Base-by-base conservation (phyloP, 345 rosid genomes). In the Pugionium dolabratum region DNA sequence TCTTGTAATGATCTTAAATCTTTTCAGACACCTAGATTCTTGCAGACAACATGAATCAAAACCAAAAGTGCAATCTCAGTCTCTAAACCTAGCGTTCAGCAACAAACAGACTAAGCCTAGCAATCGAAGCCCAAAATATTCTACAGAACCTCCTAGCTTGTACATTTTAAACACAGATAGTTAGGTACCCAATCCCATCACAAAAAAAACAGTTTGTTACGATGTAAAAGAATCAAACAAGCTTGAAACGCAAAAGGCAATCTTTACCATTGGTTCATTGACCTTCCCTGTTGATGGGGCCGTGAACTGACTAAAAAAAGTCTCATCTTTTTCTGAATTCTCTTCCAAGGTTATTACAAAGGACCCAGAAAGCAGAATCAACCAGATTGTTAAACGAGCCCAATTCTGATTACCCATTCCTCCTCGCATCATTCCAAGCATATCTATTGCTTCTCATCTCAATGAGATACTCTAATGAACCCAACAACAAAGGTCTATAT, bases 201-300 rank as follows among this genome's bases (percentile, higher is more conserved):
- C 45, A 50, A n/a, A 49, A 2, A 31, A 45, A 18, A 18, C 6
- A 69, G 5, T 10, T 2, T 1, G 3, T 8, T 28, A 11, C 30
- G 49, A 37, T 27, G 37, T 45, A 6, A 45, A 3, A 68, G 9
- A 65, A 36, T 2, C 30, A 52, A 72, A 4, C 52, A 50, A 46
- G 29, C 25, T 33, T 7, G 59, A 51, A 52, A 63, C 35, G 57
- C 56, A 65, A 29, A 64, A 51, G 27, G 29, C 44, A 33, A 42
- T 35, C 66, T 55, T 79, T 84, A 94, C 99, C 89, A 61, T 62
- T 54, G 71, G 60, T 33, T 78, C 69, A 64, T 86, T 79, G 57
- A 75, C 74, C 83, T 78, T 67, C 59, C 87, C 77, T 18, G 81
- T 83, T 26, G 66, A 78, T 18, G 80, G 89, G 66, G 83, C 77